Evolutionary conservation across 495 filamentous ascomycete species (phyloP).

Genomic region (Penicillium arizonense): DNA sequence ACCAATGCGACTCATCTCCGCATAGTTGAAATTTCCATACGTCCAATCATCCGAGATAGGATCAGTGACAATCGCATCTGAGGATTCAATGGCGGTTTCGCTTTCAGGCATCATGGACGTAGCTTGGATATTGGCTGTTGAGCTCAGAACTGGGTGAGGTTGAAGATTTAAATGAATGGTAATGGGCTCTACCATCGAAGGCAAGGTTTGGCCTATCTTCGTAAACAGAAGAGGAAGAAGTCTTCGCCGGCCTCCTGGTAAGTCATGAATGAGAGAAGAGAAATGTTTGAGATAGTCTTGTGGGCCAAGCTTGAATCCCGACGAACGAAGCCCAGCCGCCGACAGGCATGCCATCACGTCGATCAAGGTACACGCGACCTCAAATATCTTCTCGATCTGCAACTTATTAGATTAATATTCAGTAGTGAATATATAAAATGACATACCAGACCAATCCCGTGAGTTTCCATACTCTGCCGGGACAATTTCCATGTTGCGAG

Average conservation of each 20-base stretch:
- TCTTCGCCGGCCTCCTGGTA: slow-evolving; percentile 68
- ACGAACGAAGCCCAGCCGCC: slow-evolving; percentile 42
- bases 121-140: background rate
- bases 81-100: background rate
- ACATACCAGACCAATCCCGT: slow-evolving; percentile 63
- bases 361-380: slow-evolving; percentile 68
- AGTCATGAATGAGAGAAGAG: slow-evolving; percentile 59
- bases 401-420: background rate
- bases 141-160: background rate
- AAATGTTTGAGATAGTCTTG: slow-evolving; percentile 72
- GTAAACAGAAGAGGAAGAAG: slow-evolving; percentile 69
- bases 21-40: slow-evolving; percentile 17
- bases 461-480: slow-evolving; percentile 61
- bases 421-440: background rate
- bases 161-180: slow-evolving; percentile 22
- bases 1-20: slow-evolving; percentile 25
- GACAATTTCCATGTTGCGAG: slow-evolving; percentile 66
- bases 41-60: slow-evolving; percentile 2
- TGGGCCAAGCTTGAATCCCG: slow-evolving; percentile 62
- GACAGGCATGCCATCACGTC: slow-evolving; percentile 70
- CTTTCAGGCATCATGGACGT: too few relatives aligned
- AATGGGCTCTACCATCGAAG: slow-evolving; percentile 54
- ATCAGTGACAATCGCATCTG: background rate
- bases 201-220: slow-evolving; percentile 67
- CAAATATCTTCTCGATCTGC: slow-evolving; percentile 73